These are phyloP conservation scores for Boletus speciosus DNA, from an alignment of 768 basidiomycete genomes.

Conservation along the genomic window DNA sequence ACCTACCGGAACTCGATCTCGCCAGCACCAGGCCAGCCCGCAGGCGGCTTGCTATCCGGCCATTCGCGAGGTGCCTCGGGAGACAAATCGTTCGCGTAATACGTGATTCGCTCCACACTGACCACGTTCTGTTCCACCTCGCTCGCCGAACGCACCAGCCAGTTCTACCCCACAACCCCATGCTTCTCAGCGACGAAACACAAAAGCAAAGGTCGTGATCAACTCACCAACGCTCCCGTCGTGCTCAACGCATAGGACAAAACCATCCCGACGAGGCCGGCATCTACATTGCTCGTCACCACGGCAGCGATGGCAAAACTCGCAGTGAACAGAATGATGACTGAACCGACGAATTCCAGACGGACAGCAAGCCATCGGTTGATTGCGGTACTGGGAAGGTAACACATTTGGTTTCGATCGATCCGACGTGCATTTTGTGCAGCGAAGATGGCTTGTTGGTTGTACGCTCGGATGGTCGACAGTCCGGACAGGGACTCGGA, in stretches of 20 bases:
- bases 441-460: conserved; percentile 65
- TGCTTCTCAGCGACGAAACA: not conserved
- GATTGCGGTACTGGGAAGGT: conserved; percentile 65
- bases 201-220: not conserved
- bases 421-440: conserved; percentile 68
- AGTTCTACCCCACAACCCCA: conserved; percentile 47
- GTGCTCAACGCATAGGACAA: conserved; percentile 82
- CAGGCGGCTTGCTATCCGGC: conserved; percentile 49
- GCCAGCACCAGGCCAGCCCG: conserved; percentile 72
- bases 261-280: conserved; percentile 83
- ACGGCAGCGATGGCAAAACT: conserved; percentile 64
- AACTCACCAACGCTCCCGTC: conserved; percentile 71
- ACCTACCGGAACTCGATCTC: conserved; percentile 68
- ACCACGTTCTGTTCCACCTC: conserved; percentile 92
- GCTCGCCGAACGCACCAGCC: conserved; percentile 77
- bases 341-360: conserved; percentile 78
- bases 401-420: conserved; percentile 83
- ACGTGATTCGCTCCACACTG: conserved; percentile 81
- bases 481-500: conserved; percentile 73
- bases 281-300: conserved; percentile 75
- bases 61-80: conserved; percentile 76
- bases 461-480: conserved; percentile 80
- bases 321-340: conserved; percentile 75
- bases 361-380: conserved; percentile 85
- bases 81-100: conserved; percentile 65